A percentile compares a stretch with the other conserved stretches of the same genome.
phyloP scores from a whole-genome alignment of 148 eudicot genomes.

The Suaeda aralocaspica region DNA sequence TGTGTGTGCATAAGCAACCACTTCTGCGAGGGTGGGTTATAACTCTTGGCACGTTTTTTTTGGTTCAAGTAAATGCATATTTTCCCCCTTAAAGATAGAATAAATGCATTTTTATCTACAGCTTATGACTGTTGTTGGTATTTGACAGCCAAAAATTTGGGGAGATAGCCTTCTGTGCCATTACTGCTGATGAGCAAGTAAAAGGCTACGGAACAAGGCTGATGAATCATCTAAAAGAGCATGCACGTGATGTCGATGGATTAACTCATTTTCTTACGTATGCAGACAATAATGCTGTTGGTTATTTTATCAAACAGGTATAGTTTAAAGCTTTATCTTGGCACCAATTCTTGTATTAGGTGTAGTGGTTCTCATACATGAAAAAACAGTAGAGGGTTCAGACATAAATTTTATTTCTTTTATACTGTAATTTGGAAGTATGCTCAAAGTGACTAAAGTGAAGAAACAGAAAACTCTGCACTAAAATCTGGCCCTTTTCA shows the following conservation, averaged over 20 bases:
- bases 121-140: conserved; percentile 3
- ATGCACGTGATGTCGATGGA: conserved; percentile 96
- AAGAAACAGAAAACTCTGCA: background rate
- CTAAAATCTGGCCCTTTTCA: background rate
- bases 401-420: background rate
- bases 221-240: conserved; percentile 95
- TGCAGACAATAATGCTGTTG: conserved; percentile 99
- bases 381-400: background rate
- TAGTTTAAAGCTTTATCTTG: background rate
- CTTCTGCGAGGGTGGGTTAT: background rate
- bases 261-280: conserved; percentile 94
- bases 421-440: background rate
- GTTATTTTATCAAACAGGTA: conserved; percentile 96
- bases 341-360: background rate
- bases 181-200: conserved; percentile 95
- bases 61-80: too few species aligned
- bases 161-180: conserved; percentile 98
- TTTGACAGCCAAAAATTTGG: conserved; percentile 88
- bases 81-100: too few species aligned
- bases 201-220: conserved; percentile 98
- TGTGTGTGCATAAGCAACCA: background rate
- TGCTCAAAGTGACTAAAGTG: background rate
- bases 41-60: background rate
- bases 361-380: background rate
- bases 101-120: background rate